These are phyloP conservation scores for Epichloe festucae DNA, from an alignment of 2,329 filamentous ascomycete species.

Conservation along the genomic window DNA sequence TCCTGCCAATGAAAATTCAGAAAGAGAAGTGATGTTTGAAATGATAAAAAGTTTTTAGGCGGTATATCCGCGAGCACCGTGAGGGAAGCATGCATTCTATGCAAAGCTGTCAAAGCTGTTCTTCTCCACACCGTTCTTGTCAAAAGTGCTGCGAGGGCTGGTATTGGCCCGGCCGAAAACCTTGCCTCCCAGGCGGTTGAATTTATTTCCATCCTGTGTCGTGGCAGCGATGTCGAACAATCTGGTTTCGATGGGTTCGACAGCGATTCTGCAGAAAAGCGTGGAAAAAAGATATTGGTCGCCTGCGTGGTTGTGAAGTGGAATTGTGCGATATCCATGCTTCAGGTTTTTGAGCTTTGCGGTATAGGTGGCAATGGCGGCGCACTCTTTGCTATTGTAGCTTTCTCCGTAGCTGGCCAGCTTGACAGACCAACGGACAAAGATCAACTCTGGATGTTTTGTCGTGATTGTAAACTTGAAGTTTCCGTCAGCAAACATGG, in stretches of 20 bases:
- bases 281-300: slow-evolving; percentile 87
- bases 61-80: neutral
- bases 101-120: slow-evolving; percentile 27
- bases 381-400: slow-evolving; percentile 42
- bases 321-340: slow-evolving; percentile 84
- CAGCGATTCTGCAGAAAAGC: slow-evolving; percentile 78
- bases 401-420: slow-evolving; percentile 66
- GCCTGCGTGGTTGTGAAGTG: slow-evolving; percentile 75
- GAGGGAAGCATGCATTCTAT: slow-evolving; percentile 4
- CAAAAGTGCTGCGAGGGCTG: slow-evolving; percentile 40
- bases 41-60: neutral
- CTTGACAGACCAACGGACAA: slow-evolving; percentile 86
- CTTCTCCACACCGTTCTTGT: slow-evolving; percentile 36
- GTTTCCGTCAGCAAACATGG: slow-evolving; percentile 60
- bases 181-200: slow-evolving; percentile 43
- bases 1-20: neutral
- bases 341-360: slow-evolving; percentile 83
- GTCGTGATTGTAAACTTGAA: slow-evolving; percentile 77
- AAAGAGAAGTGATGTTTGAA: neutral
- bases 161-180: slow-evolving; percentile 43
- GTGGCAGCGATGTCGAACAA: slow-evolving; percentile 37
- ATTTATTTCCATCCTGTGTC: slow-evolving; percentile 32
- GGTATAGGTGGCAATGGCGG: slow-evolving; percentile 74
- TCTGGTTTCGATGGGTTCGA: slow-evolving; percentile 42
- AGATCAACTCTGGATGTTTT: slow-evolving; percentile 88